These are phyloP conservation scores for Cerrena zonata DNA, from an alignment of 1,284 basidiomycete genomes.

Conservation along the genomic window DNA sequence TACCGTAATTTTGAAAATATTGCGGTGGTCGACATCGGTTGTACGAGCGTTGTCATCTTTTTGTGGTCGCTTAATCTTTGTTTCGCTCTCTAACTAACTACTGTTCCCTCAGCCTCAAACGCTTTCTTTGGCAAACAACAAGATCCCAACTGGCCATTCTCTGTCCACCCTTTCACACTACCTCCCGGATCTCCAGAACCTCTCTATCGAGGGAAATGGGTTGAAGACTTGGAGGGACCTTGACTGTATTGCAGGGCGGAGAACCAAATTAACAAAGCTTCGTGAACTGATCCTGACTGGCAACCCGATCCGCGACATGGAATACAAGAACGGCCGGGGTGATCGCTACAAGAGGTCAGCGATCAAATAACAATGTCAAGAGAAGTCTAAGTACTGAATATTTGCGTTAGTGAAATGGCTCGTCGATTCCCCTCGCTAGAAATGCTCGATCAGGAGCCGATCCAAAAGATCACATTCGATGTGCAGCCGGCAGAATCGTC, in stretches of 20 bases:
- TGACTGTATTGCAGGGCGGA: slow-evolving; percentile 54
- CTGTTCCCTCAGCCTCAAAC: slow-evolving; percentile 53
- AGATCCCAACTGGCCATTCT: slow-evolving; percentile 40
- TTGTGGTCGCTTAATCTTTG: slow-evolving; percentile 2
- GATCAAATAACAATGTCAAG: slow-evolving; percentile 2
- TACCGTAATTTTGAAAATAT: too few species aligned
- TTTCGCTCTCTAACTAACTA: slow-evolving; percentile 6
- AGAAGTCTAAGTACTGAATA: background rate
- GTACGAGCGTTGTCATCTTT: too few species aligned
- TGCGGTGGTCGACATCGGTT: too few species aligned
- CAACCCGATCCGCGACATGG: slow-evolving; percentile 71
- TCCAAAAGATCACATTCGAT: slow-evolving; percentile 70
- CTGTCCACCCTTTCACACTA: slow-evolving; percentile 58
- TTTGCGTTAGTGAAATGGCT: slow-evolving; percentile 61
- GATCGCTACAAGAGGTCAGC: slow-evolving; percentile 64
- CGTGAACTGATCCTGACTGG: slow-evolving; percentile 75
- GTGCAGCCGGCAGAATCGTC: slow-evolving; percentile 35
- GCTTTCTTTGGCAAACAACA: slow-evolving; percentile 67
- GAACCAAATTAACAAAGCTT: slow-evolving; percentile 55
- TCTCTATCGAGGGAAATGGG: slow-evolving; percentile 75
- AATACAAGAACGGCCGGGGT: slow-evolving; percentile 48
- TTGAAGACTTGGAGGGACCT: slow-evolving; percentile 64
- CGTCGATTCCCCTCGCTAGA: slow-evolving; percentile 66
- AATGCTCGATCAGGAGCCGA: slow-evolving; percentile 71
- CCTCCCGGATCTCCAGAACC: slow-evolving; percentile 68